These are phyloP conservation scores for Hibiscus mutabilis DNA, from an alignment of 345 rosid species.

Conservation along the genomic window DNA sequence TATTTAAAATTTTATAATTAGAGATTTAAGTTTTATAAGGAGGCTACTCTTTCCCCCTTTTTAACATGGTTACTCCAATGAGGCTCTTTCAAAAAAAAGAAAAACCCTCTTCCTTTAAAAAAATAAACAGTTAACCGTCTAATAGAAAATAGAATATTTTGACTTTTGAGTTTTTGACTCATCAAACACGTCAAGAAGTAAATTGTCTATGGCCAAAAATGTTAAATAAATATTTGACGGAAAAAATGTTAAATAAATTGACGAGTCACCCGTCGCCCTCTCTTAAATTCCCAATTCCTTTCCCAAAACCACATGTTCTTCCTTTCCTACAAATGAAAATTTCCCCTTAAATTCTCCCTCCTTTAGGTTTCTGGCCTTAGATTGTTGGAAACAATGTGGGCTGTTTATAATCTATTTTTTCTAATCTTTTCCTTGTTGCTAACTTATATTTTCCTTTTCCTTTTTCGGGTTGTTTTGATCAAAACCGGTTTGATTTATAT, in stretches of 20 bases:
- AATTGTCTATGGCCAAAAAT: too few relatives aligned
- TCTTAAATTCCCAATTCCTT: background rate
- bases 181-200: background rate
- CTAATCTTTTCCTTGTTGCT: slow-evolving; percentile 7
- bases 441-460: slow-evolving; percentile 12
- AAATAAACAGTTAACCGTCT: too few relatives aligned
- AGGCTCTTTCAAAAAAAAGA: too few relatives aligned
- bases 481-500: slow-evolving; percentile 48
- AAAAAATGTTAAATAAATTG: too few relatives aligned
- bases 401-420: slow-evolving; percentile 23
- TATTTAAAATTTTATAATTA: too few relatives aligned
- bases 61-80: too few relatives aligned
- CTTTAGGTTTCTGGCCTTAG: too few relatives aligned
- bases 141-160: too few relatives aligned
- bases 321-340: background rate
- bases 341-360: background rate
- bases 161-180: background rate
- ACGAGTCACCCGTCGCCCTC: background rate
- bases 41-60: too few relatives aligned
- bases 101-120: too few relatives aligned
- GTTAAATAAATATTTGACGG: too few relatives aligned
- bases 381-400: slow-evolving; percentile 21
- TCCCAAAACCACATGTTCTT: background rate
- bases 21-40: too few relatives aligned
- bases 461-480: slow-evolving; percentile 39